Base-by-base conservation (phyloP, 345 rosid genomes). In the Orychophragmus violaceus region DNA sequence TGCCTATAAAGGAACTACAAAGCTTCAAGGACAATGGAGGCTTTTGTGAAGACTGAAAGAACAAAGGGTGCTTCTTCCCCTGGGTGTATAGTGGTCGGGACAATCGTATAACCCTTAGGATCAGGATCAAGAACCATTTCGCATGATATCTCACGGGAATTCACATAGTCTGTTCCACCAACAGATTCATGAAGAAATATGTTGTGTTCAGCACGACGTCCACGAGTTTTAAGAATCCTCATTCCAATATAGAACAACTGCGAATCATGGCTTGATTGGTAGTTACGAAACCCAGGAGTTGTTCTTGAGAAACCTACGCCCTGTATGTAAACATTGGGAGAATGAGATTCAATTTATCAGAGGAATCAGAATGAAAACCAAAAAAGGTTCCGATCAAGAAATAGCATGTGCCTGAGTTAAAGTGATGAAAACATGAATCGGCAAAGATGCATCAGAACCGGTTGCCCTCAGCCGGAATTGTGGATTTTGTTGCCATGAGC, bases 41-140 rank as follows among this genome's bases (percentile, higher is more conserved):
- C 91, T 80, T 95, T 95, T 66, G 96, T 84, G 81, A 95, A 95
- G 71, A 95, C 95, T 16, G 96, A 95, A 66, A 95, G 89, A 50
- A 95, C 96, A 80, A 95, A 95, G 1, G 99, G 98, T 13, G 99
- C 99, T 81, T 95, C 99, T 83, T 95, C 98, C 65, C 96, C 97
- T 3, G 99, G 98, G 74, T 87, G 99, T 80, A 95, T 89, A 30
- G 99, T 95, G 27, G 98, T 95, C 16, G 99, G 99, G 65, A 95
- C 97, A 32, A 95, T 91, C n/a, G 99, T 95, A 85, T 95, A 95
- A 71, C 99, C 99, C 80, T 87, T 95, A 10, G 98, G 99, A 80
- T 95, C 99, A 74, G 99, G 96, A 69, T 95, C 99, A 77, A 95
- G 79, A 79, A 95, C 98, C 98, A 95, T 91, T 82, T 95, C 99